phyloP scores from a whole-genome alignment of 495 filamentous ascomycete genomes.

The Aspergillus bertholletiae region DNA sequence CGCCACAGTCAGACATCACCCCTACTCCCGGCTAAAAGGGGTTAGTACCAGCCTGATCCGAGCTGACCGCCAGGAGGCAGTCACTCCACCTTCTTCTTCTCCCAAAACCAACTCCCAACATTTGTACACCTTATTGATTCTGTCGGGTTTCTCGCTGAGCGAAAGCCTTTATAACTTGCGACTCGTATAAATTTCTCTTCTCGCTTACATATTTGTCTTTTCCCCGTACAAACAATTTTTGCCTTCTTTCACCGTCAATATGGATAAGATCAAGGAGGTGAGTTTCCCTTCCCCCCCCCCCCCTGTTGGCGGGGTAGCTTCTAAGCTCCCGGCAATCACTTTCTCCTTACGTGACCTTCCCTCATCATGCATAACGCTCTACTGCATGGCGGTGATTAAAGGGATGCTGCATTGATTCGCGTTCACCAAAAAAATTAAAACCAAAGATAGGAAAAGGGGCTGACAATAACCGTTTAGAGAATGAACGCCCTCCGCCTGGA shows the following conservation, averaged over 20 bases:
- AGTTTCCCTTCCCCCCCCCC: conserved; percentile 34
- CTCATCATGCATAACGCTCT: conserved; percentile 17
- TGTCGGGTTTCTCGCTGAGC: conserved; percentile 41
- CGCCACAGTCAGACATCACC: neutral
- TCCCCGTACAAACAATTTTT: conserved; percentile 4
- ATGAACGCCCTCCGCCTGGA: conserved; percentile 90
- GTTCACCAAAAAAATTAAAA: conserved; percentile 3
- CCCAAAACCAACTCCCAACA: conserved; percentile 11
- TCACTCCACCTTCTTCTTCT: conserved; percentile 29
- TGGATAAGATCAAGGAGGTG: conserved; percentile 77
- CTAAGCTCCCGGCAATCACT: conserved; percentile 23
- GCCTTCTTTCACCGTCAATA: conserved; percentile 28
- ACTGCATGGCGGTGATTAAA: neutral
- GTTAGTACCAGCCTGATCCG: conserved; percentile 1
- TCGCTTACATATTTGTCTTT: conserved; percentile 29
- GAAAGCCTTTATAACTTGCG: conserved; percentile 26
- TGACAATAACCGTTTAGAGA: conserved; percentile 57
- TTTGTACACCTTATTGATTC: conserved; percentile 16
- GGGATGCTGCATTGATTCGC: neutral
- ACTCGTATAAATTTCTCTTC: conserved; percentile 11
- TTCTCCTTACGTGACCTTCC: conserved; percentile 3
- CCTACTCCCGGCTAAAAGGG: conserved; percentile 5
- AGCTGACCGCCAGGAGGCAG: conserved; percentile 25
- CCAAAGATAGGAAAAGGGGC: conserved; percentile 7
- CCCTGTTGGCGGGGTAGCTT: conserved; percentile 46